Percentiles rank a stretch among this genome's conserved stretches.
Evolutionary conservation across 805 yeast genomes (phyloP).

Genomic region (Cyberlindnera mycetangii): DNA sequence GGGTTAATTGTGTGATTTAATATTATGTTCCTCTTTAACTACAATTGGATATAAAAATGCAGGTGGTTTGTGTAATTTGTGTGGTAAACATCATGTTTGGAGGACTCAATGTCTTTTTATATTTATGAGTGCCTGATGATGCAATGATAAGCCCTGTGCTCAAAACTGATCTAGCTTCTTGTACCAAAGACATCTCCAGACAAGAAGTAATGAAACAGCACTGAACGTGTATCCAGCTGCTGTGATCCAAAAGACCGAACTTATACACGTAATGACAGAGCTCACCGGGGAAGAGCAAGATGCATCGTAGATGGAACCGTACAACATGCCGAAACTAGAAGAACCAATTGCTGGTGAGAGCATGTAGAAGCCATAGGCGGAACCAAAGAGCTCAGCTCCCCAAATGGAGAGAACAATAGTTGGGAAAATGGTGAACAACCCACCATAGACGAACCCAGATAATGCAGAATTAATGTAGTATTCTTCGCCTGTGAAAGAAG

Average conservation of each 20-base stretch:
- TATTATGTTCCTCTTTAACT: neutral
- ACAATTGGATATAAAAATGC: neutral
- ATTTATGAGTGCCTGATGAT: no score
- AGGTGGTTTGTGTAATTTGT: neutral
- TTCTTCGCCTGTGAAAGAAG: slow-evolving; percentile 20
- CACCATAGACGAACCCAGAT: slow-evolving; percentile 77
- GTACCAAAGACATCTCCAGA: slow-evolving; percentile 24
- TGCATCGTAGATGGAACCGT: slow-evolving; percentile 61
- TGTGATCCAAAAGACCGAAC: slow-evolving; percentile 21
- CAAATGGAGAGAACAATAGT: slow-evolving; percentile 79
- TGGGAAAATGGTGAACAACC: slow-evolving; percentile 82
- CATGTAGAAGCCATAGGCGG: slow-evolving; percentile 89
- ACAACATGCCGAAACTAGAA: slow-evolving; percentile 61
- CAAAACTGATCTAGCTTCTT: slow-evolving; percentile 2
- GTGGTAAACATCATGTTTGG: neutral
- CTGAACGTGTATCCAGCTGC: slow-evolving; percentile 15
- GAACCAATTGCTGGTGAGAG: slow-evolving; percentile 87
- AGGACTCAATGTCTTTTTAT: no score
- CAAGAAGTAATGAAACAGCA: slow-evolving; percentile 12
- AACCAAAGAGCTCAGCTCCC: slow-evolving; percentile 87
- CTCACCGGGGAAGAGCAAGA: slow-evolving; percentile 19
- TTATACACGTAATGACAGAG: slow-evolving; percentile 13
- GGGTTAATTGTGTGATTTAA: no score
- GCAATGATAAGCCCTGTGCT: no score
- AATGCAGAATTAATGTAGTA: slow-evolving; percentile 40